These are phyloP conservation scores for Elsinoe perseae DNA, from an alignment of 2,329 filamentous ascomycete genomes.

Conservation along the genomic window DNA sequence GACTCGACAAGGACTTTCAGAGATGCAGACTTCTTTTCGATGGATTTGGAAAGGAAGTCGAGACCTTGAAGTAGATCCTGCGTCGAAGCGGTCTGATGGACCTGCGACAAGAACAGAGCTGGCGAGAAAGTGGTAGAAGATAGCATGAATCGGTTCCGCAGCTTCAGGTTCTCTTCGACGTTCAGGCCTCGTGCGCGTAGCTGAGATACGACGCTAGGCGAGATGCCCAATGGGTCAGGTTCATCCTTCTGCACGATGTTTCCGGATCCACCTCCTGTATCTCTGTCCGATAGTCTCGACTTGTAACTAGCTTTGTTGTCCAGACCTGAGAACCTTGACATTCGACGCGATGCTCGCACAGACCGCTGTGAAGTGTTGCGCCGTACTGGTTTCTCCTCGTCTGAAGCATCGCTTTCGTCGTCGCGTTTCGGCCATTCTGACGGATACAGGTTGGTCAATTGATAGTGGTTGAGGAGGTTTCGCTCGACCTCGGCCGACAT, in stretches of 20 bases:
- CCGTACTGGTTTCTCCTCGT: constrained; percentile 24
- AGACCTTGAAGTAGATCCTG: constrained; percentile 72
- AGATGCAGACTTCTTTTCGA: constrained; percentile 95
- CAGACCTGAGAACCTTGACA: constrained; percentile 74
- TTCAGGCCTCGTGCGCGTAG: constrained; percentile 69
- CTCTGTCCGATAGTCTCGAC: constrained; percentile 55
- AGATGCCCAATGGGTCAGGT: constrained; percentile 79
- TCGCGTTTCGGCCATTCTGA: constrained; percentile 80
- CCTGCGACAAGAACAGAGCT: constrained; percentile 81
- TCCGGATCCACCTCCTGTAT: constrained; percentile 59
- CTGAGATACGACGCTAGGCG: constrained; percentile 76
- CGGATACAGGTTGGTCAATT: constrained; percentile 69
- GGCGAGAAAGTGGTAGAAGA: constrained; percentile 95
- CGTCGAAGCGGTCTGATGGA: constrained; percentile 80
- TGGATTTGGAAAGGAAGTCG: constrained; percentile 78
- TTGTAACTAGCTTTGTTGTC: constrained; percentile 65
- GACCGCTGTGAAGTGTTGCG: constrained; percentile 32
- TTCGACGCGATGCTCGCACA: constrained; percentile 49
- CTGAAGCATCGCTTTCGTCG: constrained; percentile 55
- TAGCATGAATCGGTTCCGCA: constrained; percentile 85
- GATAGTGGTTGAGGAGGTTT: constrained; percentile 81
- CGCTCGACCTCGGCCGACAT: constrained; percentile 63
- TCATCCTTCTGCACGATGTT: constrained; percentile 86
- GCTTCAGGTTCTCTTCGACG: constrained; percentile 64
- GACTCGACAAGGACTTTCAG: constrained; percentile 93